Conservation (phyloP, 768 basidiomycete species). For the Leccinum subgranulosum region DNA sequence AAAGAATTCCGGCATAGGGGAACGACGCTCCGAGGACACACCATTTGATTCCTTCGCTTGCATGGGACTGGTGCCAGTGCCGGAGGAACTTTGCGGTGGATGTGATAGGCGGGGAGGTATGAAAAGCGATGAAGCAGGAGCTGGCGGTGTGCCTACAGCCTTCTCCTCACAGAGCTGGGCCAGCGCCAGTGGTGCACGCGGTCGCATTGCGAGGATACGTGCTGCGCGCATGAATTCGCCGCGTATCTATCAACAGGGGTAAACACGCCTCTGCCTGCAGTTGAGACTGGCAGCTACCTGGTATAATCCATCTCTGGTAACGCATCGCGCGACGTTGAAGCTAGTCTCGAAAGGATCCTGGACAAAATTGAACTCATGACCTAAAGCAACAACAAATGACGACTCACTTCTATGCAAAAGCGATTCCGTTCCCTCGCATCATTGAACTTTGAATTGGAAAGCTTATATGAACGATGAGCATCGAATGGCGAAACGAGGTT, state of each 20-base stretch:
- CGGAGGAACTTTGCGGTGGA: slow-evolving; percentile 71
- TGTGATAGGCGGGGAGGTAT: slow-evolving; percentile 43
- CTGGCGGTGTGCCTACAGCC: slow-evolving; percentile 43
- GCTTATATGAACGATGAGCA: slow-evolving; percentile 29
- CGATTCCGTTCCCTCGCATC: slow-evolving; percentile 87
- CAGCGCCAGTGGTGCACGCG: slow-evolving; percentile 76
- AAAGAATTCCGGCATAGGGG: slow-evolving; percentile 49
- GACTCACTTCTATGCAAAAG: slow-evolving; percentile 86
- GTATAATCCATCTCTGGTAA: slow-evolving; percentile 94
- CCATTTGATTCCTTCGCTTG: slow-evolving; percentile 51
- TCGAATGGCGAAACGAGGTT: neutral
- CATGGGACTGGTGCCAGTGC: slow-evolving; percentile 59
- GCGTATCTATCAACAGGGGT: slow-evolving; percentile 67
- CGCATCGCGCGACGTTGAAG: slow-evolving; percentile 95
- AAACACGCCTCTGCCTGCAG: neutral
- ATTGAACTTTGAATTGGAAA: slow-evolving; percentile 54
- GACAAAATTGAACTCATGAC: neutral
- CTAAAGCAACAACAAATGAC: neutral
- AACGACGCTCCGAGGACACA: slow-evolving; percentile 43
- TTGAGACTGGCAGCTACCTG: slow-evolving; percentile 48
- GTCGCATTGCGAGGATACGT: slow-evolving; percentile 75
- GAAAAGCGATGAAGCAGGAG: slow-evolving; percentile 41
- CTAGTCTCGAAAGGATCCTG: slow-evolving; percentile 97
- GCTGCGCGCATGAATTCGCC: slow-evolving; percentile 98
- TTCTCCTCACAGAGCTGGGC: slow-evolving; percentile 93